Evolutionary conservation across 2,329 filamentous ascomycete genomes (phyloP).

Genomic region (Huntiella abstrusa): DNA sequence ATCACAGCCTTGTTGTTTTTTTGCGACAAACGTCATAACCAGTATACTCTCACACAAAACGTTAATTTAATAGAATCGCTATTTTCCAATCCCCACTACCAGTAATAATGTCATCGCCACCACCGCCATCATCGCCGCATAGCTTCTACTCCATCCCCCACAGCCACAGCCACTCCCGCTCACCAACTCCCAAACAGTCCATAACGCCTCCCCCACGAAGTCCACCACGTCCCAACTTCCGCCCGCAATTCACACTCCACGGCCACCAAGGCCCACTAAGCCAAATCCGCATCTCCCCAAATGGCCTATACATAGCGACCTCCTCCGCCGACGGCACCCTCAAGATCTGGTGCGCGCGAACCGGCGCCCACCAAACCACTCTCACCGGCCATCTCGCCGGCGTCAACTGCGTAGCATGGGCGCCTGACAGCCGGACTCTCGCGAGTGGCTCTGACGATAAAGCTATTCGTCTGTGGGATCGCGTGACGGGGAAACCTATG

Average conservation of each 20-base stretch:
- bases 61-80: too few relatives aligned
- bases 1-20: slow-evolving; percentile 3
- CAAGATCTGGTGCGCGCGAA: slow-evolving; percentile 73
- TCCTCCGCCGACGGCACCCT: slow-evolving; percentile 78
- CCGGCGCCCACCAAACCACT: slow-evolving; percentile 66
- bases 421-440: slow-evolving; percentile 68
- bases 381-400: slow-evolving; percentile 87
- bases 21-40: slow-evolving; percentile 4
- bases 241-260: slow-evolving; percentile 47
- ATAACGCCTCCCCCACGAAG: slow-evolving; percentile 27
- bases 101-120: slow-evolving; percentile 15
- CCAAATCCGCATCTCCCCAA: slow-evolving; percentile 76
- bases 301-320: slow-evolving; percentile 76
- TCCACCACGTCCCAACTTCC: slow-evolving; percentile 50
- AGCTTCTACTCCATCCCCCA: slow-evolving; percentile 21
- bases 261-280: slow-evolving; percentile 68
- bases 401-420: slow-evolving; percentile 86
- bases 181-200: slow-evolving; percentile 17
- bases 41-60: slow-evolving; percentile 15
- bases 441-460: slow-evolving; percentile 94
- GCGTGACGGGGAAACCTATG: slow-evolving; percentile 38
- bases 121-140: slow-evolving; percentile 19
- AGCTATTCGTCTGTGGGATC: slow-evolving; percentile 80
- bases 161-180: slow-evolving; percentile 17
- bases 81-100: slow-evolving; percentile 15